Conservation (phyloP, 441 rosid genomes). For the Raphanus hybrid region DNA sequence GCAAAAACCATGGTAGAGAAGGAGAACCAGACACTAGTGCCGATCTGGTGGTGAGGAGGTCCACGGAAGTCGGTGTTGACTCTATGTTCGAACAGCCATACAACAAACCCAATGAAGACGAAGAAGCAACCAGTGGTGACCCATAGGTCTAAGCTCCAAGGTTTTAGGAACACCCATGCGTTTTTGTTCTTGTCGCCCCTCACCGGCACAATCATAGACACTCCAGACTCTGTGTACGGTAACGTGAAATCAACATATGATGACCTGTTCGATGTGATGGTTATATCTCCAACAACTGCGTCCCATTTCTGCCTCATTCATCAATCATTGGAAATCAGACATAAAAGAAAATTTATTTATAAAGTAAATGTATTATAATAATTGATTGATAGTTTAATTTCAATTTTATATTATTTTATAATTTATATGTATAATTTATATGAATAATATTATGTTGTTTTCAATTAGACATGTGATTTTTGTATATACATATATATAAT, state of each 20-base stretch:
- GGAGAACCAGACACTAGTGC: constrained; percentile 50
- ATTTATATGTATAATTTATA: too few species aligned
- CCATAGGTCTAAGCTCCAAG: constrained; percentile 56
- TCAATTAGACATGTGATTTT: too few species aligned
- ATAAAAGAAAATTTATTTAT: neutral
- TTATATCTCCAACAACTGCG: constrained; percentile 55
- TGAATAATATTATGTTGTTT: too few species aligned
- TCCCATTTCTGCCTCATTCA: constrained; percentile 42
- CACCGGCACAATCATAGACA: constrained; percentile 48
- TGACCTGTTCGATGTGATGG: constrained; percentile 45
- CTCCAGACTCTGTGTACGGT: constrained; percentile 58
- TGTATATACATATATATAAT: too few species aligned
- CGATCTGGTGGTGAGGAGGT: constrained; percentile 45
- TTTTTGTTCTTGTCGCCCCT: constrained; percentile 35
- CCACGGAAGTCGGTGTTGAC: constrained; percentile 50
- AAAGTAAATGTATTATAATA: too few species aligned
- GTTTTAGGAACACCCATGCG: constrained; percentile 59
- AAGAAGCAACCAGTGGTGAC: constrained; percentile 41
- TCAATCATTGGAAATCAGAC: neutral
- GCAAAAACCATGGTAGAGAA: constrained; percentile 54
- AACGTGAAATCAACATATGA: constrained; percentile 48
- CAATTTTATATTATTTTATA: too few species aligned
- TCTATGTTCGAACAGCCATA: constrained; percentile 55
- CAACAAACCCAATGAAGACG: constrained; percentile 46
- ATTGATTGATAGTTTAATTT: too few species aligned